Conservation (phyloP, 2,329 filamentous ascomycete genomes). For the Pezicula carpinea region DNA sequence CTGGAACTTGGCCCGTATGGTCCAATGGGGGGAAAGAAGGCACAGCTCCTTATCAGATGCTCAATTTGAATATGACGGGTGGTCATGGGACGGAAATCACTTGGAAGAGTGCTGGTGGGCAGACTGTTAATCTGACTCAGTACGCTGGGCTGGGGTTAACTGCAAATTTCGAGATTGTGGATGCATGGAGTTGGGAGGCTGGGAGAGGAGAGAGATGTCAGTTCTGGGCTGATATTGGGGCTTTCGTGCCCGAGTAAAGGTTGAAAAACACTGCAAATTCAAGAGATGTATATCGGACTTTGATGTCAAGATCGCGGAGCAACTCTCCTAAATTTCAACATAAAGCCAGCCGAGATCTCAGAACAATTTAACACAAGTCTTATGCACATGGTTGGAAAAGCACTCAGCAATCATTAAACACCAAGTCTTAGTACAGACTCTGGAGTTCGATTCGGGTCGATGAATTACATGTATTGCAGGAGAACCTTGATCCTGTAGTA, state of each 20-base stretch:
- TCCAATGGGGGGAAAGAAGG: background rate
- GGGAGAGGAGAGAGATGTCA: slow-evolving; percentile 12
- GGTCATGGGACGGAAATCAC: slow-evolving; percentile 1
- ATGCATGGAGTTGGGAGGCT: slow-evolving; percentile 15
- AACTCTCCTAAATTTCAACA: too few relatives aligned
- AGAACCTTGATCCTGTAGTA: too few relatives aligned
- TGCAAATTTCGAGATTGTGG: slow-evolving; percentile 7
- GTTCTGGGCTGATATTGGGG: slow-evolving; percentile 11
- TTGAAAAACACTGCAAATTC: too few relatives aligned
- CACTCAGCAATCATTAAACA: too few relatives aligned
- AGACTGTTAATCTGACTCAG: slow-evolving; percentile 6
- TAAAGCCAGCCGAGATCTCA: too few relatives aligned
- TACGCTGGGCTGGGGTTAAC: slow-evolving; percentile 6
- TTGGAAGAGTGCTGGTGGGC: slow-evolving; percentile 2
- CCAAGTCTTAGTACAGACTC: too few relatives aligned
- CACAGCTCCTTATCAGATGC: slow-evolving; percentile 5
- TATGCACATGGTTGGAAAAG: too few relatives aligned
- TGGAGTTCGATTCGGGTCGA: too few relatives aligned
- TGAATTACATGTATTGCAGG: too few relatives aligned
- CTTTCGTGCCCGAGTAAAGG: slow-evolving; percentile 8
- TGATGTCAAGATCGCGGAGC: too few relatives aligned
- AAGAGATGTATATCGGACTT: too few relatives aligned
- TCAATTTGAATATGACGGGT: slow-evolving; percentile 12
- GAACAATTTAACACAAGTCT: too few relatives aligned
- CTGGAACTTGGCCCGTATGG: slow-evolving; percentile 7